Base-by-base conservation (phyloP, 345 rosid species). In the Sisymbrium irio region DNA sequence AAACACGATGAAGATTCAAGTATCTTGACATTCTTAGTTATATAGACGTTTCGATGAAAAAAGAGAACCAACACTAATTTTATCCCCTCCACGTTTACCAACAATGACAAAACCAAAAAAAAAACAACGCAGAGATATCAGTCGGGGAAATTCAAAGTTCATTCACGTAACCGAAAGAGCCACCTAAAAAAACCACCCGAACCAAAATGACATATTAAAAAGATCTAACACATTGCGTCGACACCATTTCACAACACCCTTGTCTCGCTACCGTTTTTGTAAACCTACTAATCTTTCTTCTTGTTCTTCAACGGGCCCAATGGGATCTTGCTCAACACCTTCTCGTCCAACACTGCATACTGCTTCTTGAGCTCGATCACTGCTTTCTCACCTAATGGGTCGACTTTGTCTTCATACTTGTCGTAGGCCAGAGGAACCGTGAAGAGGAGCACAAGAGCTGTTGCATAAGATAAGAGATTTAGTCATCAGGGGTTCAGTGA, bases 331-430 rank as follows among this genome's bases (percentile, higher is more conserved):
- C 92, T 84, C 71, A 89, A 62, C 62, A 83, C 87, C 88, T 92
- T 95, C 37, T 77, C 87, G 65, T 92, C 91, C 59, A 95, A 76
- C 25, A 86, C 90, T 18, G 83, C 85, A 28, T 85, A 95, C 76
- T 87, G 97, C 84, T 85, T 95, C 89, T 85, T 95, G 74, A 90
- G 67, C 88, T 90, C 89, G 3, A 75, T 61, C 74, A 81, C 58
- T 22, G 91, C 96, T 81, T 89, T 95, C 90, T 90, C 96, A 20
- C 84, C 85, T 56, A 86, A 84, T 3, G 88, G 80, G 67, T 95
- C 99, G 3, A 92, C 83, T 74, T 89, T 76, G 80, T 95, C 97
- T 66, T 89, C 99, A 5, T 86, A 90, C 73, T 85, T 92, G 88
- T 95, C 98, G 17, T 95, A 95, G 11, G 84, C 36, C 49, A 89